Evolutionary conservation across 192 early-diverging fungal species (phyloP), one percentile per base, ranked within the genome.

Genomic region (Coemansia sp.): DNA sequence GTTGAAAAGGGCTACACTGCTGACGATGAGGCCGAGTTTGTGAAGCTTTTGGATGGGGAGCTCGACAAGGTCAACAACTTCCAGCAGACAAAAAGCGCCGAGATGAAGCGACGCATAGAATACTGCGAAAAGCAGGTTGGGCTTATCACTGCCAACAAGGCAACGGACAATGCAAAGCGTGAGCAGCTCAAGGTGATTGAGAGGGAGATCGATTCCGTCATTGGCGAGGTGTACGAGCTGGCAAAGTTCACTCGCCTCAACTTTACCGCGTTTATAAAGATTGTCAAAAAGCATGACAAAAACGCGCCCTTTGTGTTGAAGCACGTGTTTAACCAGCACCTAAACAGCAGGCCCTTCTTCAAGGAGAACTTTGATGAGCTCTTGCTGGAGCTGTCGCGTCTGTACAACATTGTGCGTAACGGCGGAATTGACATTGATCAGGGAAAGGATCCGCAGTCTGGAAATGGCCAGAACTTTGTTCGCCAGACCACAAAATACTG

Each of bases 231-330:
- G 39, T 91, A 92, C 65, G 88, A 91, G 71, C 76, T 94, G 49
- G 87, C 91, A 43, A 89, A 88, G 65, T 94, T 87, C 66, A 87
- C 88, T 12, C 83, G 91, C 13, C 84, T 92, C 67, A 94, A 94
- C 84, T 94, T 91, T 74, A 90, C 92, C 10, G 92, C 90, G 22
- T 91, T 94, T 62, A 82, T 91, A 42, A 91, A 97, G 86, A 97
- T 98, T 71, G 87, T 99, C 75, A 99, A 99, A 82, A 99, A 99
- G 83, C 97, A 99, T 77, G 96, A 99, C 84, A 96, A 97, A 88
- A 90, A 94, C 83, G 95, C 95, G 46, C 87, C 84, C 9, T 93
- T 88, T 70, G 79, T 87, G 40, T 78, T 99, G 37, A 82, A 92
- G 76, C 87, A 92, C 36, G 73, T 93, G 84, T 90, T 92, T 77